A percentile compares a stretch with the other conserved stretches of the same genome.
These are phyloP conservation scores for Claviceps fusiformis DNA, from an alignment of 2,329 filamentous ascomycete genomes.

Conservation along the genomic window DNA sequence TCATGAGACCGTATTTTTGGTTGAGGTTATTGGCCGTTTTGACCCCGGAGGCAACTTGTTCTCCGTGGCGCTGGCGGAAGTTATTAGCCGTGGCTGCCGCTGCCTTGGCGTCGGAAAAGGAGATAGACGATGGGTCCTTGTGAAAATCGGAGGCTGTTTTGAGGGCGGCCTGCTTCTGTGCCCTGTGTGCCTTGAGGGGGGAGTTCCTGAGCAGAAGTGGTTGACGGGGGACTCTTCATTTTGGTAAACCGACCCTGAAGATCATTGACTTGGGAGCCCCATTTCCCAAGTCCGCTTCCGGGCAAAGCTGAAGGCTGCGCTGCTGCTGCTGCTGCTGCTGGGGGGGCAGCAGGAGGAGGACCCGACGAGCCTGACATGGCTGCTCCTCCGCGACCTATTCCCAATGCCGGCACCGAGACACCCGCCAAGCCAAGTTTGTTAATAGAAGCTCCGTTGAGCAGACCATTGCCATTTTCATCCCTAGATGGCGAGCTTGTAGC, in stretches of 20 bases:
- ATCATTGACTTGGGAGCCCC: constrained; percentile 41
- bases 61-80: constrained; percentile 57
- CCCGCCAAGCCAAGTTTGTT: constrained; percentile 58
- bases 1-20: constrained; percentile 44
- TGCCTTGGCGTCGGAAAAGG: constrained; percentile 40
- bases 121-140: constrained; percentile 48
- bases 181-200: constrained; percentile 41
- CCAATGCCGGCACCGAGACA: constrained; percentile 63
- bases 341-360: constrained; percentile 9
- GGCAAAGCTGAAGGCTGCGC: constrained; percentile 10
- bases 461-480: neutral
- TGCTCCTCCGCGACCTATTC: constrained; percentile 42
- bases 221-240: constrained; percentile 26
- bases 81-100: constrained; percentile 51
- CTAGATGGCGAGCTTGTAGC: constrained; percentile 6
- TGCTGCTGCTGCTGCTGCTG: constrained; percentile 1
- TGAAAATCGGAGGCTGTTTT: constrained; percentile 45
- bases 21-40: constrained; percentile 42
- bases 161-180: constrained; percentile 50
- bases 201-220: constrained; percentile 9
- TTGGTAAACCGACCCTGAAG: constrained; percentile 55
- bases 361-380: constrained; percentile 15
- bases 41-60: constrained; percentile 49
- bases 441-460: constrained; percentile 44
- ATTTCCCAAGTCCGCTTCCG: constrained; percentile 7